These are phyloP conservation scores for Intubia oerlemansii DNA, from an alignment of 2,329 filamentous ascomycete species.

Conservation along the genomic window DNA sequence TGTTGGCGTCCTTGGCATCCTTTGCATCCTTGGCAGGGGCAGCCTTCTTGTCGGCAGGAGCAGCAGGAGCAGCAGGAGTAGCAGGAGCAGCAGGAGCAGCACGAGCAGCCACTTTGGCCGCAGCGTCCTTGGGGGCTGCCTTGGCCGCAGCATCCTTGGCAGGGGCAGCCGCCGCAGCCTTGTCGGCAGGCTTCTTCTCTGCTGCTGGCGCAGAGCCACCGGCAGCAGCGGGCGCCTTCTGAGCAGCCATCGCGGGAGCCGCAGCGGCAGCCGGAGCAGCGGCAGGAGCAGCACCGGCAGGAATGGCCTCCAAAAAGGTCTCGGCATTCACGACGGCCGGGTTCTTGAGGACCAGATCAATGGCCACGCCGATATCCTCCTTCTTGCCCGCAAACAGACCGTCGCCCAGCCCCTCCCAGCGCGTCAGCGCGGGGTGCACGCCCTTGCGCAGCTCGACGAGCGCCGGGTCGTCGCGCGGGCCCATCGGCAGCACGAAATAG, in stretches of 20 bases:
- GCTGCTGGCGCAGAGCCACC: not conserved
- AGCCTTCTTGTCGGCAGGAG: too few species aligned
- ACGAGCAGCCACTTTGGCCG: not conserved
- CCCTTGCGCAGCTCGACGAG: constrained; percentile 54
- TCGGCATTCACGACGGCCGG: constrained; percentile 33
- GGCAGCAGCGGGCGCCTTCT: not conserved
- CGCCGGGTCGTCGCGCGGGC: constrained; percentile 46
- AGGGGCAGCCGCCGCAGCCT: not conserved
- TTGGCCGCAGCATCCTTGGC: not conserved
- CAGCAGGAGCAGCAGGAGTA: too few species aligned
- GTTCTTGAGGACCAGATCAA: constrained; percentile 37
- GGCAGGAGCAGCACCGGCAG: constrained; percentile 7
- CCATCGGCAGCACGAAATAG: constrained; percentile 72
- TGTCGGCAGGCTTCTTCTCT: not conserved
- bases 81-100: not conserved
- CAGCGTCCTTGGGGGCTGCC: not conserved
- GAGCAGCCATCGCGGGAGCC: not conserved
- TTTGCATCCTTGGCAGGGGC: not conserved
- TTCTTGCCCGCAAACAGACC: constrained; percentile 55
- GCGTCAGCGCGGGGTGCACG: constrained; percentile 50
- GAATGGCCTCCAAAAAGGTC: constrained; percentile 39
- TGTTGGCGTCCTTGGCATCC: too few species aligned
- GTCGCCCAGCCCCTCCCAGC: constrained; percentile 49
- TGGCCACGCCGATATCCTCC: constrained; percentile 36
- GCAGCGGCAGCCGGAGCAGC: not conserved